A percentile compares a stretch with the other conserved stretches of the same genome.
phyloP scores from a whole-genome alignment of 1,284 basidiomycete species.

The Cutaneotrichosporon mucoides region DNA sequence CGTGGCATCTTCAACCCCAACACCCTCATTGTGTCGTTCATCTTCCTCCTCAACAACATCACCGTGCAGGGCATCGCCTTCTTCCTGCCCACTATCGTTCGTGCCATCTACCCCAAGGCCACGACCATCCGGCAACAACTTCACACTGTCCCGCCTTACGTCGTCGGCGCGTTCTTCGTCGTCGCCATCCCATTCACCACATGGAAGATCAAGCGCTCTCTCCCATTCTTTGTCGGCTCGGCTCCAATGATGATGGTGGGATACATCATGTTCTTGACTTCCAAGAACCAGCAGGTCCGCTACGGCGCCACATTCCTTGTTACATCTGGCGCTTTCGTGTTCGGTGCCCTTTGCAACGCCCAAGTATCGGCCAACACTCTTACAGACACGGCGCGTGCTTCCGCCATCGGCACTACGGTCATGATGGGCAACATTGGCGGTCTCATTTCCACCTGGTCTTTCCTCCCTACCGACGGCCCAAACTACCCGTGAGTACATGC shows the following conservation, averaged over 20 bases:
- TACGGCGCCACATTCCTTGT: conserved; percentile 20
- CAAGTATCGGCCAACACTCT: conserved; percentile 13
- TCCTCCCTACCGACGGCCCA: conserved; percentile 7
- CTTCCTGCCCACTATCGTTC: conserved; percentile 44
- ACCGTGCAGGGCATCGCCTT: conserved; percentile 41
- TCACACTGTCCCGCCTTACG: conserved; percentile 44
- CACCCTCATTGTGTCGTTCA: conserved; percentile 28
- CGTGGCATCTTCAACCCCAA: conserved; percentile 29
- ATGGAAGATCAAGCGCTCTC: conserved; percentile 36
- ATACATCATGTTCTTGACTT: conserved; percentile 36
- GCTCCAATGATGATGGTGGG: conserved; percentile 39
- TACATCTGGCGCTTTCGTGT: conserved; percentile 12
- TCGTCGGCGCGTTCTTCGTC: conserved; percentile 35
- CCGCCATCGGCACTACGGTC: conserved; percentile 9
- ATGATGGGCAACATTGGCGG: conserved; percentile 20
- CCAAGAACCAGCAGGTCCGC: not conserved
- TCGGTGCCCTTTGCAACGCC: conserved; percentile 13
- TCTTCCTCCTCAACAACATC: conserved; percentile 49
- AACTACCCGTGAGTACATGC: conserved; percentile 6
- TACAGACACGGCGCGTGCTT: conserved; percentile 13
- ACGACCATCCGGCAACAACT: conserved; percentile 42
- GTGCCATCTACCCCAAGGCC: conserved; percentile 42
- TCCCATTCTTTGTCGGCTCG: conserved; percentile 29
- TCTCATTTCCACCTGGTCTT: conserved; percentile 16
- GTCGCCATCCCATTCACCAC: conserved; percentile 33